Evolutionary conservation across 2,329 filamentous ascomycete genomes (phyloP).

Genomic region (Leptoxyphium fumago): DNA sequence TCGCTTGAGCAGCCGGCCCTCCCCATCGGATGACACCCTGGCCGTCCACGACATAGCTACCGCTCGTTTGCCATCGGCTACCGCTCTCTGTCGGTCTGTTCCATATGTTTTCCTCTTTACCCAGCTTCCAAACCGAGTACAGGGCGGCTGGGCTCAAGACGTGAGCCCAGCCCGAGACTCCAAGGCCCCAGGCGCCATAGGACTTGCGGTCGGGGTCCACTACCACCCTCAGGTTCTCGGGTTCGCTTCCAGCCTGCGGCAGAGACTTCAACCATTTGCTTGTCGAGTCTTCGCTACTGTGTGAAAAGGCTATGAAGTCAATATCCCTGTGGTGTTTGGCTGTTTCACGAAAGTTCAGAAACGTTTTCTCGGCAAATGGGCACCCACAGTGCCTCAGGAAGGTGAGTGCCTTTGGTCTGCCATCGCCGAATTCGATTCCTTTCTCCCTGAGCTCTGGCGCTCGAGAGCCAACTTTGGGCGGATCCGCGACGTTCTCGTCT

Average conservation of each 20-base stretch:
- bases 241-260: slow-evolving; percentile 33
- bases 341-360: slow-evolving; percentile 38
- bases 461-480: slow-evolving; percentile 31
- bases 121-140: slow-evolving; percentile 42
- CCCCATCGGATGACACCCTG: slow-evolving; percentile 40
- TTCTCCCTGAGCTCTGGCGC: slow-evolving; percentile 39
- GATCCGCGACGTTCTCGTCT: slow-evolving; percentile 19
- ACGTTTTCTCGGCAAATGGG: slow-evolving; percentile 42
- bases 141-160: slow-evolving; percentile 45
- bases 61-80: slow-evolving; percentile 52
- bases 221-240: slow-evolving; percentile 43
- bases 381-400: slow-evolving; percentile 63
- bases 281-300: slow-evolving; percentile 39
- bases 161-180: slow-evolving; percentile 46
- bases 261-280: slow-evolving; percentile 39
- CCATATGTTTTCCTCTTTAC: slow-evolving; percentile 49
- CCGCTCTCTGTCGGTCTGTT: slow-evolving; percentile 51
- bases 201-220: slow-evolving; percentile 45
- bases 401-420: slow-evolving; percentile 45
- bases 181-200: slow-evolving; percentile 53
- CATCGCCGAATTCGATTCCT: slow-evolving; percentile 34
- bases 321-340: slow-evolving; percentile 36
- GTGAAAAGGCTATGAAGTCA: slow-evolving; percentile 48
- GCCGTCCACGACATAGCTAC: slow-evolving; percentile 46
- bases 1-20: slow-evolving; percentile 32